A percentile compares a stretch with the other conserved stretches of the same genome.
Evolutionary conservation across 1,284 basidiomycete genomes (phyloP).

Genomic region (Ustanciosporium gigantosporum): DNA sequence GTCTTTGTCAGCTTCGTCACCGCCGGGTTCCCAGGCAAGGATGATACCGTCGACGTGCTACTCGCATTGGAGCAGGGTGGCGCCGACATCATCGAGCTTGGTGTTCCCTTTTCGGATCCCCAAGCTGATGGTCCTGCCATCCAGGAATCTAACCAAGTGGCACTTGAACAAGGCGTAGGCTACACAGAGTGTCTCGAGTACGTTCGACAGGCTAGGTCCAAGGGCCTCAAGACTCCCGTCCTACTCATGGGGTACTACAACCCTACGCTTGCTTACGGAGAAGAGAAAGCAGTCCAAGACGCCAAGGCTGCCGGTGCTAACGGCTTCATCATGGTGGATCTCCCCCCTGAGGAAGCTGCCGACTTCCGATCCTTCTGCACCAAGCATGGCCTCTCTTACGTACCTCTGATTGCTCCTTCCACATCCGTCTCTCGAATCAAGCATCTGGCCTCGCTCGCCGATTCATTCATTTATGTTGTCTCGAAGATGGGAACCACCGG

Average conservation of each 20-base stretch:
- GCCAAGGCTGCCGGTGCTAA: slow-evolving; percentile 87
- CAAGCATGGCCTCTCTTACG: slow-evolving; percentile 83
- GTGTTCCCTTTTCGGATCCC: slow-evolving; percentile 91
- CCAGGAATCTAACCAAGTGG: slow-evolving; percentile 75
- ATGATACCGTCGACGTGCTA: slow-evolving; percentile 81
- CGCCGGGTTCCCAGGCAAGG: slow-evolving; percentile 56
- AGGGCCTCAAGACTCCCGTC: slow-evolving; percentile 83
- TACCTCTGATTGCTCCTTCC: slow-evolving; percentile 93
- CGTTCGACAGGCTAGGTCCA: slow-evolving; percentile 75
- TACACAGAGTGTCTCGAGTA: slow-evolving; percentile 67
- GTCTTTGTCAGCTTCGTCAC: slow-evolving; percentile 59
- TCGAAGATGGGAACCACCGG: slow-evolving; percentile 95
- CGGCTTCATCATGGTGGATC: slow-evolving; percentile 95
- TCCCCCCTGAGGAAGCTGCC: slow-evolving; percentile 94
- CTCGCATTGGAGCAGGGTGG: slow-evolving; percentile 90
- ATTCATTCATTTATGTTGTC: slow-evolving; percentile 91
- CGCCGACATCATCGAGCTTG: slow-evolving; percentile 92
- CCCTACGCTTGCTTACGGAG: slow-evolving; percentile 90
- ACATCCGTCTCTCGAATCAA: slow-evolving; percentile 84
- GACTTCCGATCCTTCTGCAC: slow-evolving; percentile 86
- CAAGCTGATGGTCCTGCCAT: slow-evolving; percentile 87
- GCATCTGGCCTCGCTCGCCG: slow-evolving; percentile 88
- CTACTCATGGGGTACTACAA: slow-evolving; percentile 81
- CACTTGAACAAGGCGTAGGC: slow-evolving; percentile 53
- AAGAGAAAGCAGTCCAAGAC: slow-evolving; percentile 87